phyloP scores from a whole-genome alignment of 805 yeast genomes.

The Ogataea pini region DNA sequence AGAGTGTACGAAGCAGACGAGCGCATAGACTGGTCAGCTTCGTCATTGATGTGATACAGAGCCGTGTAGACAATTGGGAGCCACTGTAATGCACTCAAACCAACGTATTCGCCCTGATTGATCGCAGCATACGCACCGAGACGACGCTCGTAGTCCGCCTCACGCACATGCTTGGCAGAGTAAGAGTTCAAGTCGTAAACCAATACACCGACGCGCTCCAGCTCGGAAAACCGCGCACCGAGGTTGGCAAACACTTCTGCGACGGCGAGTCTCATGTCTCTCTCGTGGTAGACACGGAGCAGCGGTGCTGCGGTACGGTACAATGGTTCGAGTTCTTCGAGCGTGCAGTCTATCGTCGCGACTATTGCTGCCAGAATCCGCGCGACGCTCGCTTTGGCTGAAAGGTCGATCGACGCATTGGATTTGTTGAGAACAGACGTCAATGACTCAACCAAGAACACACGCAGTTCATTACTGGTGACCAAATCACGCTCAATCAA shows the following conservation, averaged over 20 bases:
- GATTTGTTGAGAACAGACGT: slow-evolving; percentile 63
- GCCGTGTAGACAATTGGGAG: slow-evolving; percentile 68
- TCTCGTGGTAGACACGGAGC: slow-evolving; percentile 59
- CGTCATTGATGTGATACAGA: slow-evolving; percentile 72
- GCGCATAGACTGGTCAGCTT: slow-evolving; percentile 77
- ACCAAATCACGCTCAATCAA: slow-evolving; percentile 61
- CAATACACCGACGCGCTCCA: slow-evolving; percentile 49
- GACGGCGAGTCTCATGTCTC: slow-evolving; percentile 60
- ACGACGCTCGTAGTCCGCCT: slow-evolving; percentile 77
- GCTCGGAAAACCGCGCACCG: slow-evolving; percentile 50
- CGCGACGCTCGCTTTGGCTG: slow-evolving; percentile 58
- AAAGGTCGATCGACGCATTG: slow-evolving; percentile 47
- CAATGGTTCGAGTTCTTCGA: slow-evolving; percentile 45
- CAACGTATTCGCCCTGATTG: slow-evolving; percentile 52
- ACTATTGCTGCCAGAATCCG: slow-evolving; percentile 58
- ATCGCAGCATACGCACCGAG: slow-evolving; percentile 65
- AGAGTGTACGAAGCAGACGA: slow-evolving; percentile 70
- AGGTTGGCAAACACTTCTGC: slow-evolving; percentile 60
- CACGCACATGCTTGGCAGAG: slow-evolving; percentile 60
- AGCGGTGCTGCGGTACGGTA: slow-evolving; percentile 38
- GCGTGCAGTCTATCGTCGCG: slow-evolving; percentile 51
- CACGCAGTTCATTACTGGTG: slow-evolving; percentile 53
- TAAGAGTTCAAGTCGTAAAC: slow-evolving; percentile 70
- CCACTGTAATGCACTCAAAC: slow-evolving; percentile 66
- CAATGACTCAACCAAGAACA: slow-evolving; percentile 55